Evolutionary conservation across 2,329 filamentous ascomycete genomes (phyloP).

Genomic region (Aspergillus unguis): DNA sequence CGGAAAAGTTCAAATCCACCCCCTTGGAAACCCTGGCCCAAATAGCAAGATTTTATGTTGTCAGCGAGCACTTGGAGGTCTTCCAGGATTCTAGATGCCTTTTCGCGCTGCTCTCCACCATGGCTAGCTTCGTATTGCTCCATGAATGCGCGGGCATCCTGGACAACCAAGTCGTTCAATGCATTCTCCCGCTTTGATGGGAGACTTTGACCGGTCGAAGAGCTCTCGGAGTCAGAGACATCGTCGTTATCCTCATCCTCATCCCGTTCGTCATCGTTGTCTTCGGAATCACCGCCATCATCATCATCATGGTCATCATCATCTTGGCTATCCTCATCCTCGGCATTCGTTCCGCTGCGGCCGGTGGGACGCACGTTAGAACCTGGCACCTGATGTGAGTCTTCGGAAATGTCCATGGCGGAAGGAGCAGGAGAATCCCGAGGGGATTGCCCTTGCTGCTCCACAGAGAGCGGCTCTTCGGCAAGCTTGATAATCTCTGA

Average conservation of each 20-base stretch:
- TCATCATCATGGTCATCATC: slow-evolving; percentile 57
- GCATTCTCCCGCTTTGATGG: slow-evolving; percentile 44
- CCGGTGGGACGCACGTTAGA: slow-evolving; percentile 9
- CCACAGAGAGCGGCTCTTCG: slow-evolving; percentile 36
- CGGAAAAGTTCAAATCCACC: slow-evolving; percentile 67
- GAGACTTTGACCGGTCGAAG: slow-evolving; percentile 45
- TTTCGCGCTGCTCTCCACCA: slow-evolving; percentile 70
- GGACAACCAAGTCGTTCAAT: slow-evolving; percentile 69
- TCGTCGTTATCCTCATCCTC: slow-evolving; percentile 41
- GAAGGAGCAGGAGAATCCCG: slow-evolving; percentile 15
- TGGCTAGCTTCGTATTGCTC: slow-evolving; percentile 76
- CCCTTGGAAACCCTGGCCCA: slow-evolving; percentile 36
- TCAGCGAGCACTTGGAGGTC: slow-evolving; percentile 68
- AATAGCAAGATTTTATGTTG: slow-evolving; percentile 69
- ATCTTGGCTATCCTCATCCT: slow-evolving; percentile 42
- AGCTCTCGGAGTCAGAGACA: slow-evolving; percentile 66
- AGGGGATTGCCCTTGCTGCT: slow-evolving; percentile 17
- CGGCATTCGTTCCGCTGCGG: slow-evolving; percentile 30
- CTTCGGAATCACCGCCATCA: slow-evolving; percentile 50
- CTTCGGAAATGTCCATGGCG: slow-evolving; percentile 19
- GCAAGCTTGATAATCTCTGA: slow-evolving; percentile 83
- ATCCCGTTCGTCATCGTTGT: slow-evolving; percentile 49
- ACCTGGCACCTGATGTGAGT: slow-evolving; percentile 16
- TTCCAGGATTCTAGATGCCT: slow-evolving; percentile 71
- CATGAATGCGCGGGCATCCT: slow-evolving; percentile 77